Evolutionary conservation across 2,329 filamentous ascomycete genomes (phyloP).

Genomic region (Metarhizium sp.): DNA sequence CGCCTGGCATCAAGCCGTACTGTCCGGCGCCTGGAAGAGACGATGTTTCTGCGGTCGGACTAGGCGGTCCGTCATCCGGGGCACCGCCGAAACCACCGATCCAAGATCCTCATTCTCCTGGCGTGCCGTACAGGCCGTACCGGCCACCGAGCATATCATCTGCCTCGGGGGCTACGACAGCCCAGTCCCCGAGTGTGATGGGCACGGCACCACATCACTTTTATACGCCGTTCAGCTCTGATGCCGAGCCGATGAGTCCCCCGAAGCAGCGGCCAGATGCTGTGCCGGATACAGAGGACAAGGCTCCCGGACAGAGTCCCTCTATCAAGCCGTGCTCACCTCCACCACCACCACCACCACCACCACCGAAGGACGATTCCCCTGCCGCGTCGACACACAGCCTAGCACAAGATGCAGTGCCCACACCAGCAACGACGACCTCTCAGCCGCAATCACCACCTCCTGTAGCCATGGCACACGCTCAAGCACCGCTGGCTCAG

Average conservation of each 20-base stretch:
- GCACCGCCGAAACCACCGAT: neutral
- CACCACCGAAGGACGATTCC: neutral
- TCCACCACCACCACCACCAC: neutral
- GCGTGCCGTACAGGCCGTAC: conserved; percentile 19
- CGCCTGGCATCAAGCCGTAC: conserved; percentile 18
- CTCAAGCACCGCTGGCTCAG: neutral
- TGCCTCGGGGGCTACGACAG: no score
- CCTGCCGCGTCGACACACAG: neutral
- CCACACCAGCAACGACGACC: neutral
- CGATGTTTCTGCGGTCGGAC: neutral
- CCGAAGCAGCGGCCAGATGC: neutral
- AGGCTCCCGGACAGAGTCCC: neutral
- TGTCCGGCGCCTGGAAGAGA: conserved; percentile 13
- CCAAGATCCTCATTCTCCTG: neutral
- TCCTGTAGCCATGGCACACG: neutral
- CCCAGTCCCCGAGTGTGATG: neutral
- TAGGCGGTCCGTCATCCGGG: neutral
- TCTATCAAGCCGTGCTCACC: neutral
- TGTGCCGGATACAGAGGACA: neutral
- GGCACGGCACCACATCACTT: conserved; percentile 13
- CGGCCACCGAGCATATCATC: conserved; percentile 13
- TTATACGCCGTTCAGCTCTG: conserved; percentile 6
- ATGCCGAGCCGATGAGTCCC: neutral
- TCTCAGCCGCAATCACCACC: neutral
- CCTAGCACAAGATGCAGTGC: neutral